Evolutionary conservation across 805 yeast genomes (phyloP), one percentile per base, ranked within the genome.

Genomic region (Hanseniaspora valbyensis): DNA sequence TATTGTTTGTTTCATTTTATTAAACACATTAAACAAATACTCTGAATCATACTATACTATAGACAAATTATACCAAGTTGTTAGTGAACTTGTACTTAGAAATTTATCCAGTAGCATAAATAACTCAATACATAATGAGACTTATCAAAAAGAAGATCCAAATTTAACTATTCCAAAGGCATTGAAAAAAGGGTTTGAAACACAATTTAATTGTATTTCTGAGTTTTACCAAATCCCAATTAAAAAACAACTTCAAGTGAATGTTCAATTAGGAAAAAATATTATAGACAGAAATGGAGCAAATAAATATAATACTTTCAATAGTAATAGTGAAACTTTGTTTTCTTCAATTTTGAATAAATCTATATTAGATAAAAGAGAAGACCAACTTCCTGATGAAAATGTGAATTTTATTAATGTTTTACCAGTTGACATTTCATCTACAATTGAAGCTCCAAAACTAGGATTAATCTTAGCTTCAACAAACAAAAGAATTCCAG

Each of bases 341-440:
- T 90, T 92, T 61, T 75, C 95, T 5, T 81, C 95, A 0, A 66
- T 81, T 33, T 72, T 76, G 30, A 73, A 76, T 26, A 82, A 78
- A 58, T 85, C 96, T 0, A 68, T 74, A 19, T 66, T 88, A 48
- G 97, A 92, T 61, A 76, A 80, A 41, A 77, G 95, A 54, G 80
- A 78, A 44, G 76, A 83, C 2, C 66, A 73, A 2, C 72, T 83
- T 3, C 86, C 85, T 9, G 80, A 80, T 28, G 80, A 81, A 30
- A 61, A 61, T 13, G 81, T 84, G 59, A 71, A 73, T 42, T 61
- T 79, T n/a, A 70, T 88, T 29, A 80, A 79, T 54, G 77, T 86
- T 1, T 66, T 86, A 24, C 92, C 95, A 7, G 71, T 69, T 55
- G 66, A 59, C 51, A 51, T 64, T 46, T 55, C 65, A 54, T 46